Evolutionary conservation across 306 rosid genomes (phyloP), one percentile per base, ranked within the genome.

Genomic region (Cicer yamashitae): DNA sequence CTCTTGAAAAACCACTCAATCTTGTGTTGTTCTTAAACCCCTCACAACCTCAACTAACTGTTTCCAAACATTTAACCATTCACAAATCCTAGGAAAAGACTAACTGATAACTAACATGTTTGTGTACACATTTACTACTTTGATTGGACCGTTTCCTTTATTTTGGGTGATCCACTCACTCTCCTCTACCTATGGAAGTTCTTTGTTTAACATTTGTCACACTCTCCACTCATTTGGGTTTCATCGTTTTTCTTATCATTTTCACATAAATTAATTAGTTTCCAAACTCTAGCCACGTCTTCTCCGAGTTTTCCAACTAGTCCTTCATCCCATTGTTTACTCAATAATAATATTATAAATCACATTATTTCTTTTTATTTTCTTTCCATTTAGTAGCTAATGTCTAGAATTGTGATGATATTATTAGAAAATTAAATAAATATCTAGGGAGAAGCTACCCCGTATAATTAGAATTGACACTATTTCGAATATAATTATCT

Each of bases 121-220:
- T 39, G 60, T 78, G 17, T 50, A 89, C 90, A 70, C 82, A 85
- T 83, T 60, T 34, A 60, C 44, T 37, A 12, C 6, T 11, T 12
- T 25, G 41, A 25, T 59, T 25, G 30, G 91, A 88, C 77, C 88
- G 71, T 84, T 90, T 88, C 84, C 78, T 81, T 13, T 71, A 73
- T 79, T 74, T 75, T 73, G 82, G 89, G 81, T 82, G 88, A 87
- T 87, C 88, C 90, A 84, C 88, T 87, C 83, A 45, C 83, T 78
- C 44, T 81, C 76, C 84, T 50, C 67, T 66, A 30, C 37, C 72
- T 72, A 25, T 37, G 51, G 22, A 52, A 79, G 44, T 83, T 77
- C 76, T 72, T 13, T 79, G 79, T 1, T 75, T 63, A 34, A 81
- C 93, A 91, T 90, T 89, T 87, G 96, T 76, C 60, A 58, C 50